Conservation (phyloP, 805 yeast genomes). For the Barnettozyma populi region DNA sequence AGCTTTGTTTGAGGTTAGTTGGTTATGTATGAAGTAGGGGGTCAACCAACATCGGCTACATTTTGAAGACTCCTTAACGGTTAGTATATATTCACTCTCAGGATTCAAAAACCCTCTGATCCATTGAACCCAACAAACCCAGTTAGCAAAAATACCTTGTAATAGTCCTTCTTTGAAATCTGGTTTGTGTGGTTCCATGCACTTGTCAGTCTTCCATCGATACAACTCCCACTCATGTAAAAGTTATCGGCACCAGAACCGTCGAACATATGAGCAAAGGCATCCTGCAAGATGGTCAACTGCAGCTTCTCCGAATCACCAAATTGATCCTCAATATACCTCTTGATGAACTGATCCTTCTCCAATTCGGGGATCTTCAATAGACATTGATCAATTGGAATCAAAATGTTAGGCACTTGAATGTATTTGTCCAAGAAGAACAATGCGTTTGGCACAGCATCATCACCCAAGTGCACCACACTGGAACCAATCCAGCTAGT, state of each 20-base stretch:
- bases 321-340: slow-evolving; percentile 55
- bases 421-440: slow-evolving; percentile 75
- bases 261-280: slow-evolving; percentile 48
- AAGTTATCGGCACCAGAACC: slow-evolving; percentile 84
- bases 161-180: slow-evolving; percentile 61
- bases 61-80: too few relatives aligned
- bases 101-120: slow-evolving; percentile 51
- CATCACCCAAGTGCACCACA: slow-evolving; percentile 77
- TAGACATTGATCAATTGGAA: slow-evolving; percentile 61
- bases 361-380: slow-evolving; percentile 48
- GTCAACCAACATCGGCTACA: too few relatives aligned
- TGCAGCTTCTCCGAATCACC: slow-evolving; percentile 50
- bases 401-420: slow-evolving; percentile 72
- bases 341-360: slow-evolving; percentile 40
- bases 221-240: slow-evolving; percentile 79
- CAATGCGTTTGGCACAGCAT: slow-evolving; percentile 77
- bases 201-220: slow-evolving; percentile 74
- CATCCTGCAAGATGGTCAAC: slow-evolving; percentile 36
- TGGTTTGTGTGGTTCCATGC: slow-evolving; percentile 82
- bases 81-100: too few relatives aligned
- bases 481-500: slow-evolving; percentile 76
- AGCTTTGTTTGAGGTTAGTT: too few relatives aligned
- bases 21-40: too few relatives aligned
- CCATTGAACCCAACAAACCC: slow-evolving; percentile 79
- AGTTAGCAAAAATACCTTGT: slow-evolving; percentile 51